Conservation (phyloP, 306 rosid species). For the Urtica urens region DNA sequence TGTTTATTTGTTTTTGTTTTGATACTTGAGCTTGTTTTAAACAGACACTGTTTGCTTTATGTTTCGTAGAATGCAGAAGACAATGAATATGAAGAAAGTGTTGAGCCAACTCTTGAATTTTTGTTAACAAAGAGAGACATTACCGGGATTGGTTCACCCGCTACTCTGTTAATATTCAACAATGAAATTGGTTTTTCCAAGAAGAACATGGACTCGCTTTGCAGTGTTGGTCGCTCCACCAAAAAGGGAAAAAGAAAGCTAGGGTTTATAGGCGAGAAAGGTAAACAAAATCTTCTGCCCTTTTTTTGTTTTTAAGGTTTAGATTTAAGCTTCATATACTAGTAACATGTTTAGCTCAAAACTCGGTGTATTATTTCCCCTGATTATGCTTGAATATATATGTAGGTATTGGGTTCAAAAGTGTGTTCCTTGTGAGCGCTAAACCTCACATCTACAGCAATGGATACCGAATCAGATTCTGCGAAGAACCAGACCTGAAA, state of each 20-base stretch:
- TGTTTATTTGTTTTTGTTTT: not conserved
- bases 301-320: too few species aligned
- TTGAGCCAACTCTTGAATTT: slow-evolving; percentile 19
- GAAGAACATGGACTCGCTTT: slow-evolving; percentile 18
- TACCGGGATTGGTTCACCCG: slow-evolving; percentile 14
- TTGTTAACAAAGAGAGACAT: slow-evolving; percentile 11
- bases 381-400: not conserved
- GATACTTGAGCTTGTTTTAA: too few species aligned
- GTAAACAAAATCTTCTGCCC: not conserved
- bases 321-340: too few species aligned
- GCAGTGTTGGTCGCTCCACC: slow-evolving; percentile 15
- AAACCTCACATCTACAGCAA: slow-evolving; percentile 18
- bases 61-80: slow-evolving; percentile 14
- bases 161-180: slow-evolving; percentile 17
- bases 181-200: slow-evolving; percentile 9
- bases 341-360: too few species aligned
- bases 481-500: slow-evolving; percentile 4
- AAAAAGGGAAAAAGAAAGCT: slow-evolving; percentile 17
- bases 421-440: slow-evolving; percentile 13
- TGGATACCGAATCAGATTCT: slow-evolving; percentile 14
- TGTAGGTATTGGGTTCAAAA: slow-evolving; percentile 16
- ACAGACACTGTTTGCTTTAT: too few species aligned
- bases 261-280: slow-evolving; percentile 23
- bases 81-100: slow-evolving; percentile 7
- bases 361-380: too few species aligned